Evolutionary conservation across 1,284 basidiomycete genomes (phyloP), one percentile per base, ranked within the genome.

Genomic region (Leccinum fallax): DNA sequence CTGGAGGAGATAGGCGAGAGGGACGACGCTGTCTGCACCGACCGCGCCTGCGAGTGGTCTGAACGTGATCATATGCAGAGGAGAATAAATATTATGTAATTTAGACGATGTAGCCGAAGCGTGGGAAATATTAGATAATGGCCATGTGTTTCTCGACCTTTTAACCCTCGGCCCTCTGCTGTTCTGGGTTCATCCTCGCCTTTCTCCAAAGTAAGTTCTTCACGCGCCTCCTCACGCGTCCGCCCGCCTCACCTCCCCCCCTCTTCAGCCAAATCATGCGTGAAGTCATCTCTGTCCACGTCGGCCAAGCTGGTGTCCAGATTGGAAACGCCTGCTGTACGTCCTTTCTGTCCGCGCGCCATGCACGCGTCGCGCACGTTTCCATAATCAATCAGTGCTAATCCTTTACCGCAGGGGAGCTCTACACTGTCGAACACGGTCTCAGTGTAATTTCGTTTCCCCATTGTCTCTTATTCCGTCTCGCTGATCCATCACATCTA

Each of bases 371-470:
- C 52, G 56, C 30, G 15, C 54, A 30, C 48, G 43, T 4, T 55
- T 65, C 51, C 32, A 9, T 15, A 4, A 34, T 16, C 34, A 34
- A 57, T 61, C 51, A 46, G 48, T 57, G 30, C 63, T 76, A 11
- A 76, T 63, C 9, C 32, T 15, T 75, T 61, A 69, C 71, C 64
- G 61, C 73, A 93, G 91, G 96, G 97, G 96, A 98, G 80, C 87
- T 99, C 67, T 99, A 99, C 83, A 97, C 95, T 69, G 87, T 96
- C 74, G 97, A 99, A 79, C 97, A 99, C 78, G 96, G 96, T 69
- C 83, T 99, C 67, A 94, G 89, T 78, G 94, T 95, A 78, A 77
- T 86, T 86, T 38, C 56, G 36, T 55, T 43, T 59, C 40, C 61
- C 48, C 10, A 21, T 49, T 58, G 48, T 48, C 61, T 40, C 56